Base-by-base conservation (phyloP, 495 filamentous ascomycete genomes). In the Tuber magnatum region DNA sequence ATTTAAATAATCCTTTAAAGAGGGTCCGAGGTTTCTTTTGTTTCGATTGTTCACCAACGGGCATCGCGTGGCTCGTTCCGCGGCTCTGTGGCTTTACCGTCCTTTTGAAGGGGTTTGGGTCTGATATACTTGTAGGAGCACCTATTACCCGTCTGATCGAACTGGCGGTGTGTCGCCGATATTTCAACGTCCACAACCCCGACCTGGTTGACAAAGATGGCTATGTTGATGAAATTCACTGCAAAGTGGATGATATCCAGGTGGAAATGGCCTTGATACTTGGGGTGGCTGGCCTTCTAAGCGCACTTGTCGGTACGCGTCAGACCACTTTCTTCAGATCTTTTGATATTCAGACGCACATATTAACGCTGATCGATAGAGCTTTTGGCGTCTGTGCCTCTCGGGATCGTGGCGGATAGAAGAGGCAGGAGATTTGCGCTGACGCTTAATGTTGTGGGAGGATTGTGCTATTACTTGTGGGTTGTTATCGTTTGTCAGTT, bases 141-240 rank as follows among this genome's bases (percentile, higher is more conserved):
- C 74, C 46, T 73, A 39, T 74, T 44, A 65, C 70, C 72, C 39
- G 74, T 28, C 43, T 75, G 39, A 39, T 73, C 39, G 65, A 71
- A 16, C 12, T 48, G 18, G 65, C 56, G 35, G 56, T 65, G 7
- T 65, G 56, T 28, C 56, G 56, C 70, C 35, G 65, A 61, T 28
- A 73, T 44, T 1, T 39, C 35, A 38, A 7, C 46, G 12, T 20
- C 43, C 43, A 73, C n/a, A 73, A 32, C 28, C 44, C 20, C n/a
- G n/a, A 38, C 28, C 35, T 28, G 35, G 39, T 69, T 68, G n/a
- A 69, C 38, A 42, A 32, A 48, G 73, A 48, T 68, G 28, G 69
- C 40, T 40, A 44, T 42, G 71, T 38, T 38, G 73, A 61, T 61
- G 28, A 38, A 43, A 41, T 42, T n/a, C 28, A 68, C 69, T 74